Evolutionary conservation across 176 grass and related monocot genomes (phyloP), one percentile per base, ranked within the genome.

Genomic region (Carex littledalei): DNA sequence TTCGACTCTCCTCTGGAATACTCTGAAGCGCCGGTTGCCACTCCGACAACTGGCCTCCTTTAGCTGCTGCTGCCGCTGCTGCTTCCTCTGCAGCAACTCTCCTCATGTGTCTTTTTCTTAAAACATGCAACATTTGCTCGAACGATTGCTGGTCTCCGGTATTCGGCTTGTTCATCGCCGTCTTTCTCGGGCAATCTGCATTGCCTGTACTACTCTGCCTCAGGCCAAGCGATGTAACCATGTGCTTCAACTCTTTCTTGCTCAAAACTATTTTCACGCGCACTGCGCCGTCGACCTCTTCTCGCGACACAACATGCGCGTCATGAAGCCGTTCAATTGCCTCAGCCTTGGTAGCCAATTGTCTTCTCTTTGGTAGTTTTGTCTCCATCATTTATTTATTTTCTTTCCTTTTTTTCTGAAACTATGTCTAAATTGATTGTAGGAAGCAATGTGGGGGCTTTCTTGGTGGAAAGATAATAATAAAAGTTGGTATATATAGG

Each of bases 221-320:
- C 37, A 66, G 82, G 55, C 85, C 90, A 29, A 92, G 77, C 0
- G 92, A 79, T 0, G 90, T 73, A 7, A 97, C 94, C 94, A 97
- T 97, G 73, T 91, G 85, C 88, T 91, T 94, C 76, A 97, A 84
- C 77, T 97, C 92, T 80, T 91, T 87, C 88, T 94, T 97, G 90
- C 90, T 94, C 69, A 97, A 86, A 11, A 97, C 90, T 73, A 97
- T 91, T 86, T 97, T 97, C 79, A 97, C 86, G 17, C 92, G 92
- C 61, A 94, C 92, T 62, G 89, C 94, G 62, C 94, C 85, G 35
- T 91, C 53, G 43, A 90, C 83, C 1, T 94, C 92, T 90, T 94
- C 94, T 26, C 72, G 64, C 3, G 90, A 91, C 62, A 90, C 69
- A 10, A 95, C 86, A 71, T 79, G 90, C 3, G 87, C 85, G 4